phyloP scores from a whole-genome alignment of 768 basidiomycete species.

The Lanmaoa rubissima region DNA sequence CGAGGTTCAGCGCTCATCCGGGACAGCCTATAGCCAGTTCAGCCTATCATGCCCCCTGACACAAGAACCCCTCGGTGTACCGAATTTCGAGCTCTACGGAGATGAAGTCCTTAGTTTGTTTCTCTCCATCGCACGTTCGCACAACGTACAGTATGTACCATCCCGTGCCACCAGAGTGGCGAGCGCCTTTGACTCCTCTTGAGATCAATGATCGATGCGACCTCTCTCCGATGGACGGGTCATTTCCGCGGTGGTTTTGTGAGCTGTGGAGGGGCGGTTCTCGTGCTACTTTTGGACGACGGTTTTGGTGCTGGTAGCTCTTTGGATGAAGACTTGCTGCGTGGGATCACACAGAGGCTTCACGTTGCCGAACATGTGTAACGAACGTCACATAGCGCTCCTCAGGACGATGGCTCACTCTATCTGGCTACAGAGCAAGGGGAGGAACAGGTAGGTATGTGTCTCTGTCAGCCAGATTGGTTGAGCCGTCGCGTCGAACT shows the following conservation, averaged over 20 bases:
- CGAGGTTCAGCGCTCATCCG: slow-evolving; percentile 7
- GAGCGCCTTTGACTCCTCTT: slow-evolving; percentile 1
- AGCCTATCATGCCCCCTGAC: slow-evolving; percentile 11
- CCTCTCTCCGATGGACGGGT: slow-evolving; percentile 2
- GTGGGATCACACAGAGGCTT: slow-evolving; percentile 3
- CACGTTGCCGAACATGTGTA: slow-evolving; percentile 4
- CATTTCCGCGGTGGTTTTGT: slow-evolving; percentile 26
- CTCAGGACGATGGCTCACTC: neutral
- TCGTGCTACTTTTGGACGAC: slow-evolving; percentile 9
- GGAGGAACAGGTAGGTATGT: neutral
- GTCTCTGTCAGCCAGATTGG: slow-evolving; percentile 5
- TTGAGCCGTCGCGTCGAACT: slow-evolving; percentile 2
- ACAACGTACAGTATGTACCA: slow-evolving; percentile 13
- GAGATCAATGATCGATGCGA: slow-evolving; percentile 24
- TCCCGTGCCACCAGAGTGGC: slow-evolving; percentile 15
- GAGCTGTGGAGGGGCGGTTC: neutral
- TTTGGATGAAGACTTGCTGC: slow-evolving; percentile 1
- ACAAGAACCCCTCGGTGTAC: slow-evolving; percentile 30
- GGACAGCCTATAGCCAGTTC: slow-evolving; percentile 28
- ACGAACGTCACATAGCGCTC: neutral
- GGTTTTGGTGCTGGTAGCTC: slow-evolving; percentile 8
- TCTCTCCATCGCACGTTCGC: slow-evolving; percentile 28
- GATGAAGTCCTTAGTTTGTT: slow-evolving; percentile 24
- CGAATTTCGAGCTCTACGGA: slow-evolving; percentile 28
- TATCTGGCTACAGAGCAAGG: neutral